Conservation (phyloP, 2,329 filamentous ascomycete species). For the Apiospora marii region DNA sequence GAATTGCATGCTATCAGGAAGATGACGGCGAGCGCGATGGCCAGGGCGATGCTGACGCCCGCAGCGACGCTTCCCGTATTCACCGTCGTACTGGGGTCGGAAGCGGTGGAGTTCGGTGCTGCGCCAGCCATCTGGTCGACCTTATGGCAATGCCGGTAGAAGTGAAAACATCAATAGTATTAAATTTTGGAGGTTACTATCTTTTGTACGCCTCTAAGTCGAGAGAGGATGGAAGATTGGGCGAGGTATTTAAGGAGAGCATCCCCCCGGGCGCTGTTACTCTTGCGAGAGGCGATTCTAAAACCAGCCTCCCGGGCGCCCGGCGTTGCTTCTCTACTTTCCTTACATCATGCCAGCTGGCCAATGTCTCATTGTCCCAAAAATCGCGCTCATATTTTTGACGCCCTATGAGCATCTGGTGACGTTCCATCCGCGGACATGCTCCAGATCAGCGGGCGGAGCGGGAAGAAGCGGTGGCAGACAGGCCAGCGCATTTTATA, state of each 20-base stretch:
- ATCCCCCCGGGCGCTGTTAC: not conserved
- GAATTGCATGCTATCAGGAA: not conserved
- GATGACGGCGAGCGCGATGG: not conserved
- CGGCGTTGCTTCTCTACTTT: not conserved
- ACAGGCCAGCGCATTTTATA: not conserved
- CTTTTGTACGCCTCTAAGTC: not conserved
- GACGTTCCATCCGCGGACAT: conserved; percentile 6
- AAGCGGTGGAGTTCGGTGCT: not conserved
- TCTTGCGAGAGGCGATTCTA: not conserved
- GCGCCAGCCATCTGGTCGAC: not conserved
- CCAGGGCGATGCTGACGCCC: not conserved
- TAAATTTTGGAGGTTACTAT: too few relatives aligned
- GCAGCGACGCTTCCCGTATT: not conserved
- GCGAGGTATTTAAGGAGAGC: not conserved
- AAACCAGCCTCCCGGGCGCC: not conserved
- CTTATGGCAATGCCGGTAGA: too few relatives aligned
- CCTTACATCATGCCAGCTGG: not conserved
- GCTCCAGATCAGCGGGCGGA: not conserved
- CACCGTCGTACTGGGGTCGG: not conserved
- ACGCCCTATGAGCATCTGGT: not conserved
- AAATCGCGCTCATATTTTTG: not conserved
- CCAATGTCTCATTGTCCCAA: not conserved
- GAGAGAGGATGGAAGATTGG: too few relatives aligned
- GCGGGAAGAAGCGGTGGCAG: not conserved
- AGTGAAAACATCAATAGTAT: not conserved